Evolutionary conservation across 1,139 yeast genomes (phyloP).

Genomic region (Blastobotrys capitulatus): DNA sequence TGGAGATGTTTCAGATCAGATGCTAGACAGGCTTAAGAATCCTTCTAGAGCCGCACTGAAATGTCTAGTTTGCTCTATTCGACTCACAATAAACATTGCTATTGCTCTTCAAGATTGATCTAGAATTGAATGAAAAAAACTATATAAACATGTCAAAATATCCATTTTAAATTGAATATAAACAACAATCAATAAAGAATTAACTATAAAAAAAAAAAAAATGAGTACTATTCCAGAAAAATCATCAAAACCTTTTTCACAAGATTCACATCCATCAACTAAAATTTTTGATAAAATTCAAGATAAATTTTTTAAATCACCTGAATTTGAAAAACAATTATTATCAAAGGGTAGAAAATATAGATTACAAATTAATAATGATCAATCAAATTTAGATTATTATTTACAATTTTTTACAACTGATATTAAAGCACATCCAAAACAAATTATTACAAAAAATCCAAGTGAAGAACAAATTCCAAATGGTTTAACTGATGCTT

Average conservation of each 20-base stretch:
- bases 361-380: not conserved
- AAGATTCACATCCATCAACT: not conserved
- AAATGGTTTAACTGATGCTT: not conserved
- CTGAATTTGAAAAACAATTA: not conserved
- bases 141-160: too few relatives aligned
- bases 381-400: not conserved
- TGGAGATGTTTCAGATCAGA: not conserved
- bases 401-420: not conserved
- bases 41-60: not conserved
- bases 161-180: not conserved
- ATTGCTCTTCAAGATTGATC: too few relatives aligned
- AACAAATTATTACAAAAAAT: not conserved
- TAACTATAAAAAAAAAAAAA: not conserved
- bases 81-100: not conserved
- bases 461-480: not conserved
- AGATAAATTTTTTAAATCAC: not conserved
- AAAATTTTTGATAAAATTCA: conserved; percentile 1
- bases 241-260: not conserved
- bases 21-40: too few relatives aligned
- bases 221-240: not conserved
- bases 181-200: not conserved
- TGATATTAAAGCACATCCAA: not conserved
- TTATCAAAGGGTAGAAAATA: not conserved
- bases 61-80: not conserved
- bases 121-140: too few relatives aligned